Percentiles rank a stretch among this genome's conserved stretches.
Evolutionary conservation across 2,329 filamentous ascomycete species (phyloP).

Genomic region (Diplocarpon mali): DNA sequence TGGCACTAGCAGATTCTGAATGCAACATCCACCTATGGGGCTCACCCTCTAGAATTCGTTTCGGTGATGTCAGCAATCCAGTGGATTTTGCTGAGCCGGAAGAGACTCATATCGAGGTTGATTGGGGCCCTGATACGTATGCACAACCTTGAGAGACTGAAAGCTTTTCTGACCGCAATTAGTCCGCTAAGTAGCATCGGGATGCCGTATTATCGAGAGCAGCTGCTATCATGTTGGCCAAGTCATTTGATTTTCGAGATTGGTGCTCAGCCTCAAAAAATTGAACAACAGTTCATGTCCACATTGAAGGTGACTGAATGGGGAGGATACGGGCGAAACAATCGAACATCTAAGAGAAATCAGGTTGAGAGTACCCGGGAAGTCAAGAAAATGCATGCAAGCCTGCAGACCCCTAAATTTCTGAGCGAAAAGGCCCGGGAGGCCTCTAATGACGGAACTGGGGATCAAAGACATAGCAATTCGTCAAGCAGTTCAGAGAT

Average conservation of each 20-base stretch:
- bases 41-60: constrained; percentile 56
- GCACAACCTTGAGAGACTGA: constrained; percentile 22
- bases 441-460: constrained; percentile 35
- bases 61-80: constrained; percentile 58
- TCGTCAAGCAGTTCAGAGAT: constrained; percentile 48
- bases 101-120: constrained; percentile 37
- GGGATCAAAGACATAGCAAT: constrained; percentile 38
- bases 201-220: constrained; percentile 87
- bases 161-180: constrained; percentile 5
- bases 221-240: constrained; percentile 81
- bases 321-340: constrained; percentile 69
- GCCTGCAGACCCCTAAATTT: constrained; percentile 72
- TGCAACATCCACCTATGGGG: constrained; percentile 60
- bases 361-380: constrained; percentile 70
- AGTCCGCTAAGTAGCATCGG: constrained; percentile 77
- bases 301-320: constrained; percentile 62
- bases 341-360: constrained; percentile 62
- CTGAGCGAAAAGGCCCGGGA: constrained; percentile 85
- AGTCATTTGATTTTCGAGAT: constrained; percentile 74
- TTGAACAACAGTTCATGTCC: constrained; percentile 60
- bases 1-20: constrained; percentile 55
- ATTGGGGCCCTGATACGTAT: constrained; percentile 59
- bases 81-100: constrained; percentile 53
- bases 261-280: constrained; percentile 66
- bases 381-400: constrained; percentile 46